A percentile compares a stretch with the other conserved stretches of the same genome.
These are phyloP conservation scores for Eucalyptus marginata DNA, from an alignment of 345 rosid genomes.

Conservation along the genomic window DNA sequence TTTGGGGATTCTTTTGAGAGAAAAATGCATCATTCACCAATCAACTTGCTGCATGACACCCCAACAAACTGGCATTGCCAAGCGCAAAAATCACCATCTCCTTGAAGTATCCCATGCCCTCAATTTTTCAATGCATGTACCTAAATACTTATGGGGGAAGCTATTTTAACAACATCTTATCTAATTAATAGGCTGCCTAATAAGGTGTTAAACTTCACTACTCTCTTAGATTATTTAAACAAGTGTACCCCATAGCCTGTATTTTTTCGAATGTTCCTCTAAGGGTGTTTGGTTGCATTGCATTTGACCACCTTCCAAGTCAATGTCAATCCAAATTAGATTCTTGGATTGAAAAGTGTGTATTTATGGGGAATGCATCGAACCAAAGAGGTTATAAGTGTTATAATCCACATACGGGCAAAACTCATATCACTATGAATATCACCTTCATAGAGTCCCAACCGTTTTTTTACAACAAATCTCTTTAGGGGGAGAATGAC, in stretches of 20 bases:
- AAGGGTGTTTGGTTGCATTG: neutral
- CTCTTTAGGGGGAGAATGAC: neutral
- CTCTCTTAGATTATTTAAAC: neutral
- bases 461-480: too few relatives aligned
- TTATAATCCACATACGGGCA: neutral
- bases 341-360: too few relatives aligned
- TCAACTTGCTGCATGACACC: neutral
- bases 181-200: neutral
- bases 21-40: neutral
- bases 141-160: neutral
- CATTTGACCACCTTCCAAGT: neutral
- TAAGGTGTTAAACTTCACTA: neutral
- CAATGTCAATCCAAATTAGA: neutral
- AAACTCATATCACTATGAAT: neutral
- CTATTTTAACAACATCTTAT: neutral
- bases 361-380: neutral
- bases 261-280: too few relatives aligned
- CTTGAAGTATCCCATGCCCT: neutral
- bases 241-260: neutral
- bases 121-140: neutral
- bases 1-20: neutral
- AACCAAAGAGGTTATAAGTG: neutral
- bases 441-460: neutral
- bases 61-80: neutral
- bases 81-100: neutral